Evolutionary conservation across 73 alveolate genomes (phyloP), one percentile per base, ranked within the genome.

Genomic region (Blepharisma japonicum): DNA sequence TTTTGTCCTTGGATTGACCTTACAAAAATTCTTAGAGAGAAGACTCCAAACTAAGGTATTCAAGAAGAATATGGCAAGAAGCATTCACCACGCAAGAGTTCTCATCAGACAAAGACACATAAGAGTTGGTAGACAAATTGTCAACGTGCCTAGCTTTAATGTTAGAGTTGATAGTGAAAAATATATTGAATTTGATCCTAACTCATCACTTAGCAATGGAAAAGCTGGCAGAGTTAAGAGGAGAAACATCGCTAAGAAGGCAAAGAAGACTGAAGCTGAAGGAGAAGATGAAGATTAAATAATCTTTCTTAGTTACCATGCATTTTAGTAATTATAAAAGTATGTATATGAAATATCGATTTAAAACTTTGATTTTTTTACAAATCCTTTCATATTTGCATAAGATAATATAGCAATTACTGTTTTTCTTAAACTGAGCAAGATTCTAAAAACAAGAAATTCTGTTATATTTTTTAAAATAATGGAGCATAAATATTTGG

Each of bases 1-100:
- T 84, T 95, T 87, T 90, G 99, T 96, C 89, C 82, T 96, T 92
- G 99, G 99, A 56, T 86, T 84, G 83, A 84, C 91, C 27, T 47
- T 80, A 55, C 83, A 81, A 68, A 84, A 84, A 80, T 68, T 84
- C 80, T 9, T 96, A 97, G 99, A 96, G 89, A 94, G 99, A 89
- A 90, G 99, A 95, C 95, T 96, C 86, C 97, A 96, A 90, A 96
- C 99, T 82, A 80, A 91, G 79, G 98, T 96, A 55, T 85, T 87
- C 93, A 90, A 91, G 93, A 68, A 56, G 77, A 81, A 83, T 68
- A 50, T 84, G 68, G 91, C 91, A 71, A 77, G 71, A 67, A 74
- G 96, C 85, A 91, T 96, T 90, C 99, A 96, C 78, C 98, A 96
- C 86, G 98, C 99, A 39, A 85, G 99, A 84, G 91, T 93, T 18